Conservation (phyloP, 2,329 filamentous ascomycete genomes). For the Cladophialophora immunda region DNA sequence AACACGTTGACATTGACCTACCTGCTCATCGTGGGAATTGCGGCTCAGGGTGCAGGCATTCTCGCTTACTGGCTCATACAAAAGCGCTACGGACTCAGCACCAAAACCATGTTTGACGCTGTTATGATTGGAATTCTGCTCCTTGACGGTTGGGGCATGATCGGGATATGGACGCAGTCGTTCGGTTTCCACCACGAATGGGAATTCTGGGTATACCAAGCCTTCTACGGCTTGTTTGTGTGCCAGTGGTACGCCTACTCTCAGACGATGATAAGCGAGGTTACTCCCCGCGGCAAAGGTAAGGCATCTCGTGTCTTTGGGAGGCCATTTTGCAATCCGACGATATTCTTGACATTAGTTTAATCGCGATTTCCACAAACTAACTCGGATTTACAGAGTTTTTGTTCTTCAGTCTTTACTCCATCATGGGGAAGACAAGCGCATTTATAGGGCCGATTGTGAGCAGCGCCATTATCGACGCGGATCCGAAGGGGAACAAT, state of each 20-base stretch:
- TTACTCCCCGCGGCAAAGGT: slow-evolving; percentile 73
- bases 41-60: slow-evolving; percentile 69
- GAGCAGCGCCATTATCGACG: slow-evolving; percentile 74
- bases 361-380: not conserved
- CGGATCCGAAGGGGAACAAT: slow-evolving; percentile 62
- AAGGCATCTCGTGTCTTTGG: not conserved
- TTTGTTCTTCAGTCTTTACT: slow-evolving; percentile 74
- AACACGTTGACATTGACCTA: slow-evolving; percentile 72
- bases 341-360: not conserved
- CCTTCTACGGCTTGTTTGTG: slow-evolving; percentile 69
- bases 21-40: slow-evolving; percentile 71
- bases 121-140: slow-evolving; percentile 69
- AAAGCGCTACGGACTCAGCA: slow-evolving; percentile 65
- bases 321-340: not conserved
- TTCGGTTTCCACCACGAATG: slow-evolving; percentile 64
- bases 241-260: slow-evolving; percentile 75
- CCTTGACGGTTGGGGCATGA: slow-evolving; percentile 66
- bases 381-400: slow-evolving; percentile 50
- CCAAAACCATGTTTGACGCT: slow-evolving; percentile 74
- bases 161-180: slow-evolving; percentile 63
- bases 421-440: slow-evolving; percentile 70
- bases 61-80: slow-evolving; percentile 70
- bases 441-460: slow-evolving; percentile 74
- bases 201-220: slow-evolving; percentile 63
- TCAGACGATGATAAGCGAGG: slow-evolving; percentile 75